Base-by-base conservation (phyloP, 140 eudicot species). In the Oenanthe javanica region DNA sequence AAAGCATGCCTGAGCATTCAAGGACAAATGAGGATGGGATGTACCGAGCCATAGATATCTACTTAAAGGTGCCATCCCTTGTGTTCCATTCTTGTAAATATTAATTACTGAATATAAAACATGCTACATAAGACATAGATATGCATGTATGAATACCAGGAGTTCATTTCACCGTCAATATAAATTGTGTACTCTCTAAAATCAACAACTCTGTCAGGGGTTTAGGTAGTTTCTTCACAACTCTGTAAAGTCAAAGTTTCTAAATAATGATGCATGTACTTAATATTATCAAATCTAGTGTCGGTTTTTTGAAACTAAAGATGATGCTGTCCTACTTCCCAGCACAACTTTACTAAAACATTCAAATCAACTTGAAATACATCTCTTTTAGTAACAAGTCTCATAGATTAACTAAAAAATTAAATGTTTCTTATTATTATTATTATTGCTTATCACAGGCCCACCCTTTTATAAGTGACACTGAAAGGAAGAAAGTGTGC, bases 1-100 rank as follows among this genome's bases (percentile, higher is more conserved):
- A 92, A 80, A 80, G 84, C 43, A 82, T 95, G n/a, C 99, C 97
- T 7, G 97, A 90, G 57, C 96, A 88, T 81, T 82, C 97, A 11
- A 88, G 92, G 85, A 77, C 84, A 45, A 85, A 91, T 10, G 97
- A 92, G 79, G 99, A 95, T 82, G 97, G 97, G 42, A 89, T 86
- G 93, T 95, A 95, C 77, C 85, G 97, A 86, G 97, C 99, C 79
- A 92, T 91, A 48, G 99, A 95, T 77, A 91, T 95, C 61, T 92
- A 82, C 88, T 82, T 95, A 80, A 95, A 95, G 94, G 98, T 92
- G 52, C 61, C 81, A 48, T 75, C 77, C 82, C 69, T 25, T 70
- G 4, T 75, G 59, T 48, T 73, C 25, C 31, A 4, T 25, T 75
- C 31, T 10, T 47, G 8, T 40, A 72, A 2, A 19, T 21, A 11